Evolutionary conservation across 2,329 filamentous ascomycete species (phyloP).

Genomic region (Aspergillus fumigatiaffinis): DNA sequence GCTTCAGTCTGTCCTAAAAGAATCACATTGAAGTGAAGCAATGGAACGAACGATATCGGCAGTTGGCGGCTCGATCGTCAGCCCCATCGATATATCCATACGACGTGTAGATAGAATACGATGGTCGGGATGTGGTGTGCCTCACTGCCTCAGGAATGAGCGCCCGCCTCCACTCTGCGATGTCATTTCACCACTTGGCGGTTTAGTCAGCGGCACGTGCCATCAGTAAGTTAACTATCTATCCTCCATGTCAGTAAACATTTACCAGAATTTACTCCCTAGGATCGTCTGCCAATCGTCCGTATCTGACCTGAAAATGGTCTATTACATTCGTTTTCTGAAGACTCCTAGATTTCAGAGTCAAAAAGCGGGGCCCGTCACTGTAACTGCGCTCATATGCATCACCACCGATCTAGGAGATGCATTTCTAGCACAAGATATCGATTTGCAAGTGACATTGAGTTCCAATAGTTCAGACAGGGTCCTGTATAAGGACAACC

Average conservation of each 20-base stretch:
- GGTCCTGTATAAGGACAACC: constrained; percentile 18
- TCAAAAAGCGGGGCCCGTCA: constrained; percentile 38
- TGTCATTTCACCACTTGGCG: constrained; percentile 18
- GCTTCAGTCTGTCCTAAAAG: constrained; percentile 10
- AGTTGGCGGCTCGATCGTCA: neutral
- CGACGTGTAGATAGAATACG: neutral
- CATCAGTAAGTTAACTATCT: neutral
- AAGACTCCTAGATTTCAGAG: constrained; percentile 54
- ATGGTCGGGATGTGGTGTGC: neutral
- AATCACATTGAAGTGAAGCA: constrained; percentile 10
- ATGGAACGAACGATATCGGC: neutral
- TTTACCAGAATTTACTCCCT: neutral
- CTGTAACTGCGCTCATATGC: constrained; percentile 54
- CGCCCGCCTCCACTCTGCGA: constrained; percentile 10
- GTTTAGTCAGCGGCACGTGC: constrained; percentile 27
- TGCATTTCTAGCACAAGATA: constrained; percentile 51
- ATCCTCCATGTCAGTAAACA: neutral
- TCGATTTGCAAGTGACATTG: constrained; percentile 27
- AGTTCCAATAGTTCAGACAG: constrained; percentile 12
- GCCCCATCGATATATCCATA: neutral
- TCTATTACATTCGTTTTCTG: constrained; percentile 64
- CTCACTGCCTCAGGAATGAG: constrained; percentile 15
- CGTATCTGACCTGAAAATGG: constrained; percentile 36
- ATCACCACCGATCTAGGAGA: constrained; percentile 68
- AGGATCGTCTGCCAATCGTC: neutral